Percentiles rank a stretch among this genome's conserved stretches.
phyloP scores from a whole-genome alignment of 371 early-diverging fungal species.

The Apophysomyces trapeziformis region DNA sequence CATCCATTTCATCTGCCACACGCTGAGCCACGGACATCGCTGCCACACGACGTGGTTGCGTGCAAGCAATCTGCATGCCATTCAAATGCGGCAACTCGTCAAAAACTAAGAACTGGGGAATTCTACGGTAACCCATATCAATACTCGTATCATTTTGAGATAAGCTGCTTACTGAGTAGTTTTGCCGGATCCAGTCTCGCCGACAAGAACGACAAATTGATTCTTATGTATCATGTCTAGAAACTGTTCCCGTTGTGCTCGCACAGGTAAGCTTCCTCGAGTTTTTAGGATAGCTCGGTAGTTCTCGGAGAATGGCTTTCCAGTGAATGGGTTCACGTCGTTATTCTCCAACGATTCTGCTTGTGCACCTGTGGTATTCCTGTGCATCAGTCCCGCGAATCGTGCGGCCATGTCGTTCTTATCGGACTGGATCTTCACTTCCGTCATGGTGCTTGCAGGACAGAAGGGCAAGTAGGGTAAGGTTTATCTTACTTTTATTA shows the following conservation, averaged over 20 bases:
- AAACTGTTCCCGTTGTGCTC: neutral
- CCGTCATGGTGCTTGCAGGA: neutral
- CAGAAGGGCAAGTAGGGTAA: neutral
- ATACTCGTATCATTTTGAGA: too few relatives aligned
- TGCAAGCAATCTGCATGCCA: conserved; percentile 93
- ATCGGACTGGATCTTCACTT: neutral
- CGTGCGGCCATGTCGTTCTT: neutral
- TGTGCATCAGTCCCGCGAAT: neutral
- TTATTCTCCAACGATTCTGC: neutral
- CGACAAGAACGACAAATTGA: conserved; percentile 85
- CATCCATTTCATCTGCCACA: conserved; percentile 95
- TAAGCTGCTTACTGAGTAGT: conserved; percentile 81
- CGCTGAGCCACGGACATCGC: conserved; percentile 98
- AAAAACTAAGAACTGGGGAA: conserved; percentile 93
- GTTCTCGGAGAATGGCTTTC: neutral
- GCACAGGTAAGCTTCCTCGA: neutral
- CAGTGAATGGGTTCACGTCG: neutral
- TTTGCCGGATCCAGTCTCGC: conserved; percentile 99
- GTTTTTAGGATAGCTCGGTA: neutral
- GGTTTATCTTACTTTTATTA: too few relatives aligned
- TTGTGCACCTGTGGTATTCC: neutral
- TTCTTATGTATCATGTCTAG: neutral
- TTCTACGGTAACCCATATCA: conserved; percentile 45
- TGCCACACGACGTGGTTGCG: conserved; percentile 98
- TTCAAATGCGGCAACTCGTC: conserved; percentile 90